A percentile compares a stretch with the other conserved stretches of the same genome.
These are phyloP conservation scores for Solanum pimpinellifolium DNA, from an alignment of 257 asterid species.

Conservation along the genomic window DNA sequence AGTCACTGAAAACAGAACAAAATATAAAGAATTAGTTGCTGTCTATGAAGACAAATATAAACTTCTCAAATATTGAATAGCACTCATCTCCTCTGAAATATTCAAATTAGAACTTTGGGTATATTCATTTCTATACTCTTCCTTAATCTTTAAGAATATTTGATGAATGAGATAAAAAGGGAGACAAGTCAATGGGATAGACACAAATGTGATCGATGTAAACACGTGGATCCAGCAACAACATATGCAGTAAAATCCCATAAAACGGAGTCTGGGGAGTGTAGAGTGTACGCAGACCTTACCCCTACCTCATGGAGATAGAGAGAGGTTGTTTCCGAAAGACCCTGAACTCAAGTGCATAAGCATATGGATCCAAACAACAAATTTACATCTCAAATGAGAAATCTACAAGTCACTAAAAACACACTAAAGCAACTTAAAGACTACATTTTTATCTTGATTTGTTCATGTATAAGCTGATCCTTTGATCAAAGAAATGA, in stretches of 20 bases:
- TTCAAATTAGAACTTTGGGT: constrained; percentile 1
- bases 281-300: not conserved
- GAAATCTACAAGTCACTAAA: not conserved
- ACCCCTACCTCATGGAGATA: too few relatives aligned
- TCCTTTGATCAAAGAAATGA: not conserved
- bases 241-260: not conserved
- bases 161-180: not conserved
- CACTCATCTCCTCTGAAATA: constrained; percentile 4
- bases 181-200: not conserved
- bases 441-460: not conserved
- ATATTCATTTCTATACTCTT: not conserved
- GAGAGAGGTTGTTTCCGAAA: not conserved
- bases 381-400: not conserved
- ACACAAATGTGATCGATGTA: not conserved
- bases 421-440: not conserved
- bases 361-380: not conserved
- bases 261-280: fast-evolving
- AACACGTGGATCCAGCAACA: not conserved
- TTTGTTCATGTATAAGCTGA: not conserved
- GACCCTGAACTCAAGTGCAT: too few relatives aligned
- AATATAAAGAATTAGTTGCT: constrained; percentile 23
- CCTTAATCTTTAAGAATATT: not conserved
- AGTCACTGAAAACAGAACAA: constrained; percentile 6
- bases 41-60: constrained; percentile 10
- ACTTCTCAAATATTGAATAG: not conserved